Evolutionary conservation across 2,329 filamentous ascomycete species (phyloP).

Genomic region (Aspergillus pseudonomiae): DNA sequence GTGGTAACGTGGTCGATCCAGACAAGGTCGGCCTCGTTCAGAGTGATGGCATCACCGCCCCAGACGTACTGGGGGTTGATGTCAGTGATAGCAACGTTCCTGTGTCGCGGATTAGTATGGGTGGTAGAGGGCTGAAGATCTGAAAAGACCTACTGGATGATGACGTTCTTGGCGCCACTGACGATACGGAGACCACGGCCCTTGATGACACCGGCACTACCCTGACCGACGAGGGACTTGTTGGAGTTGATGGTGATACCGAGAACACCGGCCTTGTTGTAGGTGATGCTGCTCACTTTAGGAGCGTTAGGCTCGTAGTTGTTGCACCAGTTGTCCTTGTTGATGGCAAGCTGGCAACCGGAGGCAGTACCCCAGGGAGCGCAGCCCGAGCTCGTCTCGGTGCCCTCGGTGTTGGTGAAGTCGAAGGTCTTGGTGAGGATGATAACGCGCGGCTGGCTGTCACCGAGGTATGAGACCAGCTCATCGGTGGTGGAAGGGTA

Average conservation of each 20-base stretch:
- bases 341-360: conserved; percentile 62
- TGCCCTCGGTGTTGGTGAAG: conserved; percentile 23
- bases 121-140: no score
- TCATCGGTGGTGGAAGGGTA: conserved; percentile 58
- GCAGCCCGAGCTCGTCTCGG: conserved; percentile 58
- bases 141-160: conserved; percentile 50
- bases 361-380: conserved; percentile 60
- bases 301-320: conserved; percentile 61
- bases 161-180: conserved; percentile 56
- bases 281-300: conserved; percentile 43
- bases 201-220: conserved; percentile 57
- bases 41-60: conserved; percentile 62
- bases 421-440: conserved; percentile 41
- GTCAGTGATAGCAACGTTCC: conserved; percentile 58
- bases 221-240: conserved; percentile 61
- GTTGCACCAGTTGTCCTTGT: conserved; percentile 61
- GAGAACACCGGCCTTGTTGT: conserved; percentile 56
- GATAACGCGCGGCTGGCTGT: conserved; percentile 58
- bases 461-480: conserved; percentile 62
- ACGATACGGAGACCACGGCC: conserved; percentile 60
- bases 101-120: neutral
- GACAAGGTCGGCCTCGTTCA: conserved; percentile 47
- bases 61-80: conserved; percentile 63
- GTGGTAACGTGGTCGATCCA: conserved; percentile 54
- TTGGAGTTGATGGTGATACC: conserved; percentile 59